Base-by-base conservation (phyloP, 176 grass and related monocot genomes). In the Zoysia pacifica region DNA sequence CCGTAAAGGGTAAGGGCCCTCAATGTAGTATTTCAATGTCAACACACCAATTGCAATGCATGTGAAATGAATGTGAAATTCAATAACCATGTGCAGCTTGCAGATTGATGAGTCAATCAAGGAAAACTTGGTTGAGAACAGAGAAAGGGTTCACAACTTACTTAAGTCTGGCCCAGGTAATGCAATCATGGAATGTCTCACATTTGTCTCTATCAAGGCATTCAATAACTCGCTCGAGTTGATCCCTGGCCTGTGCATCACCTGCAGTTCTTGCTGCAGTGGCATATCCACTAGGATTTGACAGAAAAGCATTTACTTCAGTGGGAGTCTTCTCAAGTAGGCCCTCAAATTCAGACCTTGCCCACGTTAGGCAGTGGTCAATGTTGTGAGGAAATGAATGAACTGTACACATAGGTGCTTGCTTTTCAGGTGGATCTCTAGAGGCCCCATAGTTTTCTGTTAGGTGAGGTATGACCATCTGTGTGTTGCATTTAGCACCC, bases 351-450 rank as follows among this genome's bases (percentile, higher is more conserved):
- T 97, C 91, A 86, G 94, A 97, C 70, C 91, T 84, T 41, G 94
- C 87, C 94, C 94, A 97, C 9, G 94, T 93, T 49, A 97, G 77
- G 75, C 94, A 97, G 78, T 97, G 94, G 83, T 97, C 91, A 79
- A 93, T 97, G 41, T 97, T 97, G 77, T 97, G 94, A 81, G 94
- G 91, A 79, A 97, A 97, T 52, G 94, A 97, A 83, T 97, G 94
- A 18, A 93, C 91, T 11, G 94, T 93, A 74, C 94, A 97, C 94
- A 97, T 97, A 78, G 91, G 94, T 37, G 94, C 94, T 79, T 97
- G 91, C 76, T 93, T 91, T 78, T 97, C 94, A 79, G 91, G 94
- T 86, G 94, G 94, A 78, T 97, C 91, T 84, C 94, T 97, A 52
- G 94, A 94, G 28, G 94, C 94, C 49, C 94, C 94, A 84, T 94